Evolutionary conservation across 371 early-diverging fungal species (phyloP), one percentile per base, ranked within the genome.

Genomic region (Phascolomyces articulosus): DNA sequence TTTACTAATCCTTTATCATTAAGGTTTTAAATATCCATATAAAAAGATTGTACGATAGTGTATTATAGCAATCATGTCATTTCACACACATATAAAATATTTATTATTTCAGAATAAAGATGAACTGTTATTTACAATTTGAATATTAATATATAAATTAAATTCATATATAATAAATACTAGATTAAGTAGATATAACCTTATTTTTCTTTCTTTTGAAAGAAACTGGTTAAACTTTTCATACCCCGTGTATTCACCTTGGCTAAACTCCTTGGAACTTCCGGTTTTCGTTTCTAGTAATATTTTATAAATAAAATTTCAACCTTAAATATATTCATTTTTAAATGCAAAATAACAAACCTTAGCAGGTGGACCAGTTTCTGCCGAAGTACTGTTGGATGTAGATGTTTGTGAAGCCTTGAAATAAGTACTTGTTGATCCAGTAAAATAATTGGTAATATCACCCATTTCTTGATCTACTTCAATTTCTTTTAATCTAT

Each of bases 231-330:
- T 23, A 59, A 28, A n/a, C 40, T 38, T 24, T 41, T 47, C 60
- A 59, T 59, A n/a, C 60, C 60, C 9, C 47, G 41, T 21, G 60
- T 59, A 47, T 59, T 59, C 11, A 59, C 60, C 10, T 59, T 59
- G 18, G 41, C 47, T 18, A 59, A 13, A 29, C 60, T 59, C 44
- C 60, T 40, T 41, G 60, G 60, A 26, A 27, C 28, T 20, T 59
- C 60, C 18, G 60, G 47, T 47, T 47, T 59, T 51, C 51, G 51
- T 24, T 51, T 51, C 51, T 51, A 51, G 7, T n/a, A 24, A n/a
- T 24, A n/a, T 13, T 24, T 7, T 11, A 23, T 23, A 23, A 3
- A 10, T 24, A 24, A 4, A n/a, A 15, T 44, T 13, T 13, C 15
- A 4, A 4, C 44, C n/a, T 8, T 8, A 18, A 44, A 18, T 4